These are phyloP conservation scores for Sporothrix phasma DNA, from an alignment of 2,329 filamentous ascomycete genomes.

Conservation along the genomic window DNA sequence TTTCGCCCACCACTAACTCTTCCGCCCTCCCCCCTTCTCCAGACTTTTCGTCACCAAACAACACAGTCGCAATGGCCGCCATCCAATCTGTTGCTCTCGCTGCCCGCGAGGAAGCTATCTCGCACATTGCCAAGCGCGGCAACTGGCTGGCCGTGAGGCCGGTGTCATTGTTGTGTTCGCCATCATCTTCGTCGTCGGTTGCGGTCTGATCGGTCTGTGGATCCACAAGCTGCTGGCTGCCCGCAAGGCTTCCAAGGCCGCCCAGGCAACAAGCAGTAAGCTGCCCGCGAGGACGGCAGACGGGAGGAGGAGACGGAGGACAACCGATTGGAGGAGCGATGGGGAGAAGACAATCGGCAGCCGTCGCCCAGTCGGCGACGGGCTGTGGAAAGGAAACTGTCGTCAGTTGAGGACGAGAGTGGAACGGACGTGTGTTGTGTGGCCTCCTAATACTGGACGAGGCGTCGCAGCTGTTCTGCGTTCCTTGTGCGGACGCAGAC, in stretches of 20 bases:
- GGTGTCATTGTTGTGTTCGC: conserved; percentile 54
- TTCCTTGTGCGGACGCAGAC: not conserved
- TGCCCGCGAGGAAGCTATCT: conserved; percentile 24
- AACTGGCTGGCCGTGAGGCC: conserved; percentile 48
- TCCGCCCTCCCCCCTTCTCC: not conserved
- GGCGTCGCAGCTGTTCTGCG: not conserved
- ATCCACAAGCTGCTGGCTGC: conserved; percentile 28
- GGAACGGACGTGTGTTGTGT: conserved; percentile 14
- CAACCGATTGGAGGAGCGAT: not conserved
- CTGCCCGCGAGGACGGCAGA: not conserved
- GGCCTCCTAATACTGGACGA: conserved; percentile 14
- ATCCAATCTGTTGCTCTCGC: conserved; percentile 24
- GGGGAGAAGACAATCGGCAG: not conserved
- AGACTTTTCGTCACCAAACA: conserved; percentile 1
- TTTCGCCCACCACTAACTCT: conserved; percentile 10
- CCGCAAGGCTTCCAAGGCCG: conserved; percentile 23
- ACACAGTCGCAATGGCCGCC: conserved; percentile 27
- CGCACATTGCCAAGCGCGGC: conserved; percentile 43
- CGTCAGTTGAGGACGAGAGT: not conserved
- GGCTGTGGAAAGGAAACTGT: not conserved
- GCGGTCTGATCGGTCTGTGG: conserved; percentile 41
- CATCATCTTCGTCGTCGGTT: conserved; percentile 46
- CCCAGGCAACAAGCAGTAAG: conserved; percentile 12
- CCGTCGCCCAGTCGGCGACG: not conserved
- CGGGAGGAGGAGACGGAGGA: not conserved